Conservation (phyloP, 139 green algal species). For the Pseudopediastrum boryanum region DNA sequence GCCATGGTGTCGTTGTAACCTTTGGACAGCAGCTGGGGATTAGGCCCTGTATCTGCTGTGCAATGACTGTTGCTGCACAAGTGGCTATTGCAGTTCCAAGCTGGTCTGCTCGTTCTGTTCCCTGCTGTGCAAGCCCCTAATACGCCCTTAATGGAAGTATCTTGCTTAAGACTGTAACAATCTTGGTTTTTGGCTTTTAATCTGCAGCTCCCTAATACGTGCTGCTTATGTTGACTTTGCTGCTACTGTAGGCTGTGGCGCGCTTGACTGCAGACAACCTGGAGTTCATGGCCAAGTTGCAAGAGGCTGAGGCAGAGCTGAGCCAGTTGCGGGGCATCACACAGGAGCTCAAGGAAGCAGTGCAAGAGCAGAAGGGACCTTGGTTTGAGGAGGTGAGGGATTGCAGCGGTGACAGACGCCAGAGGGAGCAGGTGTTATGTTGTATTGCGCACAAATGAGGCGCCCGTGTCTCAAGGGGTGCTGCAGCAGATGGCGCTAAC, state of each 20-base stretch:
- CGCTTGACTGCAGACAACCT: slow-evolving; percentile 72
- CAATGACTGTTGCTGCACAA: neutral
- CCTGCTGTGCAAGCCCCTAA: no score
- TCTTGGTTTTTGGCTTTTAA: no score
- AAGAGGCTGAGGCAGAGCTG: slow-evolving; percentile 50
- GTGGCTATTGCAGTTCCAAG: neutral
- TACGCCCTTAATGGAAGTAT: no score
- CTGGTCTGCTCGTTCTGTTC: no score
- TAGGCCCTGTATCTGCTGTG: no score
- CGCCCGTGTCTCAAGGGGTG: no score
- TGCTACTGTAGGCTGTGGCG: slow-evolving; percentile 51
- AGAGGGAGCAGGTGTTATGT: no score
- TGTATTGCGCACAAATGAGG: no score
- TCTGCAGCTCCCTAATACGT: neutral
- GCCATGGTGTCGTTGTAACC: no score
- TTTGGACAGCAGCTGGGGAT: no score
- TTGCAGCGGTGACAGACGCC: no score
- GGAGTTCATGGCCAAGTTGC: slow-evolving; percentile 64
- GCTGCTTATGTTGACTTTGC: neutral
- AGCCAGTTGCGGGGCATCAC: slow-evolving; percentile 32
- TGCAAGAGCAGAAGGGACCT: slow-evolving; percentile 57
- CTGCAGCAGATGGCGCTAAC: neutral
- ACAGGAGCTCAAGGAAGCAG: slow-evolving; percentile 40
- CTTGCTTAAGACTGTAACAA: no score
- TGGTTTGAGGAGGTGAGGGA: slow-evolving; percentile 61